Percentiles rank a stretch among this genome's conserved stretches.
phyloP scores from a whole-genome alignment of 2,329 filamentous ascomycete species.

The Pseudocercospora macadamiae region DNA sequence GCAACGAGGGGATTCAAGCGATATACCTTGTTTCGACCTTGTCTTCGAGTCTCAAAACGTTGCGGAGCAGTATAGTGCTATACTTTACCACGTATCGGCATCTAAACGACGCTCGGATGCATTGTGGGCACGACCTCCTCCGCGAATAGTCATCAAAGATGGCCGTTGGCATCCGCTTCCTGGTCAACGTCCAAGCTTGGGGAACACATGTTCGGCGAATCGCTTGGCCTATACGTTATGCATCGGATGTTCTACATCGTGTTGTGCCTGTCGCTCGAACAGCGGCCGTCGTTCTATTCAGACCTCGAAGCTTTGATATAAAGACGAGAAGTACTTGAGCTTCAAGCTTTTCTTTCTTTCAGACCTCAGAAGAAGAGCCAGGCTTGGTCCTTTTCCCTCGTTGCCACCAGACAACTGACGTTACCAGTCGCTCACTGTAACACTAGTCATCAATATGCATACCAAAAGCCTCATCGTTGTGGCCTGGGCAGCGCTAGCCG shows the following conservation, averaged over 20 bases:
- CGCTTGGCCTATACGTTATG: background rate
- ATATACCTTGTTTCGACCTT: background rate
- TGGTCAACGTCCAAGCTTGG: background rate
- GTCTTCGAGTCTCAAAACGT: background rate
- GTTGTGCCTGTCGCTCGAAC: background rate
- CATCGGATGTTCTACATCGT: background rate
- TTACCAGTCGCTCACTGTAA: background rate
- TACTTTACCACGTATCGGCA: background rate
- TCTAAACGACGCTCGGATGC: background rate
- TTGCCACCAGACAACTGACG: background rate
- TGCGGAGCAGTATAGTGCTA: background rate
- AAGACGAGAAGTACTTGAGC: background rate
- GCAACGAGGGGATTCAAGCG: background rate
- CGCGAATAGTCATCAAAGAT: background rate
- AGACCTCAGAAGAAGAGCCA: background rate
- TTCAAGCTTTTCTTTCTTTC: background rate
- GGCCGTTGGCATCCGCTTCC: background rate
- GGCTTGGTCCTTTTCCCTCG: background rate
- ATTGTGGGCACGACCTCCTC: background rate
- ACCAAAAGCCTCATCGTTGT: background rate
- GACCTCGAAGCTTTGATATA: background rate
- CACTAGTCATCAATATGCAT: background rate
- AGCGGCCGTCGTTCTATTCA: background rate
- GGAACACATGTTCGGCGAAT: background rate
- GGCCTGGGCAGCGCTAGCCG: background rate